Conservation (phyloP, 2,329 filamentous ascomycete species). For the Phaeomoniella chlamydospora region DNA sequence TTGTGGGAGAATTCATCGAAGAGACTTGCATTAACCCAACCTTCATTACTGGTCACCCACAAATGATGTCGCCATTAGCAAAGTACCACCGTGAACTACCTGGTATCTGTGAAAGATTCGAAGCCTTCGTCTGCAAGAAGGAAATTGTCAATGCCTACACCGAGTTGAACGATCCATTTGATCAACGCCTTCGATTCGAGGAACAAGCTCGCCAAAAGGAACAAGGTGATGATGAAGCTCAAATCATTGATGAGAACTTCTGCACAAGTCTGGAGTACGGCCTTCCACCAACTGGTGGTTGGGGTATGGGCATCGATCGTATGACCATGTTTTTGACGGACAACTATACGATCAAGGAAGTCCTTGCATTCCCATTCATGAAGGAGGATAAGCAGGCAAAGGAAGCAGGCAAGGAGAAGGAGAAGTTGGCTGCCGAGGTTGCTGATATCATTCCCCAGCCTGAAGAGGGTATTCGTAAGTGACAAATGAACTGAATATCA, state of each 20-base stretch:
- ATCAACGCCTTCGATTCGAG: slow-evolving; percentile 81
- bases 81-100: slow-evolving; percentile 76
- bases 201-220: slow-evolving; percentile 94
- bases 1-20: slow-evolving; percentile 90
- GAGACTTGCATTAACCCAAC: slow-evolving; percentile 87
- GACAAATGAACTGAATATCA: no score
- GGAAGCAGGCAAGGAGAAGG: slow-evolving; percentile 18
- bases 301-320: slow-evolving; percentile 91
- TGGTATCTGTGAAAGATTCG: slow-evolving; percentile 90
- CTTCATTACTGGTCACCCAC: slow-evolving; percentile 71
- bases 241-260: slow-evolving; percentile 92
- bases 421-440: slow-evolving; percentile 43
- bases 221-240: slow-evolving; percentile 92
- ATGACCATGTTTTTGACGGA: slow-evolving; percentile 92
- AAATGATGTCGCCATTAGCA: slow-evolving; percentile 89
- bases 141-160: slow-evolving; percentile 96
- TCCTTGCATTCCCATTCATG: slow-evolving; percentile 95
- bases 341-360: slow-evolving; percentile 92
- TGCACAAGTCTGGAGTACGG: slow-evolving; percentile 79
- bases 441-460: slow-evolving; percentile 43
- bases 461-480: slow-evolving; percentile 41
- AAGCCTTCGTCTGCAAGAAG: slow-evolving; percentile 94
- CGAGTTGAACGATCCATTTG: slow-evolving; percentile 93
- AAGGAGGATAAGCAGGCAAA: slow-evolving; percentile 56
- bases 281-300: slow-evolving; percentile 86